phyloP scores from a whole-genome alignment of 129 eudicot species.

The Gnaphalium uliginosum region DNA sequence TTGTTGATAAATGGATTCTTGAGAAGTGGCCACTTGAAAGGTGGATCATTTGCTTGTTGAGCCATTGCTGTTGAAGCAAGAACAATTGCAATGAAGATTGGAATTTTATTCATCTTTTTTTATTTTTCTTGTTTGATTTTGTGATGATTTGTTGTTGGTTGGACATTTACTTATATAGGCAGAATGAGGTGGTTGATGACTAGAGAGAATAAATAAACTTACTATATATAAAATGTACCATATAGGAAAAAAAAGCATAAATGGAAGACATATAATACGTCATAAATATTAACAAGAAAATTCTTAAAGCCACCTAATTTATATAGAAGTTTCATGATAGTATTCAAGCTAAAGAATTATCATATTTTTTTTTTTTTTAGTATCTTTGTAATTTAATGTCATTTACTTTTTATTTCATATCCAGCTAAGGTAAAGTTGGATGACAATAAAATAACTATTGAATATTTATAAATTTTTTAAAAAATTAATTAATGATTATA shows the following conservation, averaged over 20 bases:
- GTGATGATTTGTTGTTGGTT: not conserved
- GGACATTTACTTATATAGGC: not conserved
- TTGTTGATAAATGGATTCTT: conserved; percentile 4
- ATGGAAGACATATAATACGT: not conserved
- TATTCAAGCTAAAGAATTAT: not conserved
- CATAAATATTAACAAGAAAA: not conserved
- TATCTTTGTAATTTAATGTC: not conserved
- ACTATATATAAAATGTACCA: not conserved
- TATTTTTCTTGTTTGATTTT: not conserved
- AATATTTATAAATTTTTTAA: too few relatives aligned
- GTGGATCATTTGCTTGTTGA: not conserved
- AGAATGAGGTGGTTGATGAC: not conserved
- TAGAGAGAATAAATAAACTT: not conserved
- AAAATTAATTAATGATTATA: too few relatives aligned
- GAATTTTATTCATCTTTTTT: not conserved
- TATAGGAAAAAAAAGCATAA: not conserved
- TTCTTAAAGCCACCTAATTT: not conserved
- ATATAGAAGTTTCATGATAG: not conserved
- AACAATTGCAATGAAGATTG: conserved; percentile 1
- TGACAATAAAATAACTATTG: not conserved
- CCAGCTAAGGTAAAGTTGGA: not conserved
- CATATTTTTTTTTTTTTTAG: too few relatives aligned
- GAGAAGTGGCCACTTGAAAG: conserved; percentile 22
- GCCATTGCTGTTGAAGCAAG: conserved; percentile 22
- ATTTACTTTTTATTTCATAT: too few relatives aligned